Conservation (phyloP, 441 rosid species). For the Gossypium gossypioides region DNA sequence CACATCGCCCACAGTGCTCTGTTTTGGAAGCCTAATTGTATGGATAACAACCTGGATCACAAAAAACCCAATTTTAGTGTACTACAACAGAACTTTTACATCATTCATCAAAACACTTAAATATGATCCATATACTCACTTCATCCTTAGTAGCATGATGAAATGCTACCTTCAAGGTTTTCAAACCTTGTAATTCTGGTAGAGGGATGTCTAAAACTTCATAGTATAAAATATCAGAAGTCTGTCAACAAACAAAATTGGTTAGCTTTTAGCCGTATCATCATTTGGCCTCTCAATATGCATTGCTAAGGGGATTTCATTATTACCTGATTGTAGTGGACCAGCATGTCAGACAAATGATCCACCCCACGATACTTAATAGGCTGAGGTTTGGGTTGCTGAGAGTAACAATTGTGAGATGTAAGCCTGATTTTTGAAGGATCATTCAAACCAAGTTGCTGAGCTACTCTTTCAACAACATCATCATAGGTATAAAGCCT, state of each 20-base stretch:
- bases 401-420: slow-evolving; percentile 48
- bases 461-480: slow-evolving; percentile 46
- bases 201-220: slow-evolving; percentile 50
- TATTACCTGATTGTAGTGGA: slow-evolving; percentile 49
- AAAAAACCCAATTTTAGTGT: slow-evolving; percentile 7
- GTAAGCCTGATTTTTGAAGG: slow-evolving; percentile 48
- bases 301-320: neutral
- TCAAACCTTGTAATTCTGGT: slow-evolving; percentile 44
- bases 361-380: slow-evolving; percentile 47
- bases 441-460: slow-evolving; percentile 35
- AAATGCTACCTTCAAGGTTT: slow-evolving; percentile 44
- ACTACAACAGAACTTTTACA: neutral
- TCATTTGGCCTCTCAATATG: neutral
- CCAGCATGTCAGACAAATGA: slow-evolving; percentile 44
- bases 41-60: slow-evolving; percentile 34
- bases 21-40: slow-evolving; percentile 46
- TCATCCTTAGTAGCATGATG: slow-evolving; percentile 48
- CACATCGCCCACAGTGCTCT: slow-evolving; percentile 51
- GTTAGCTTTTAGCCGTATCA: slow-evolving; percentile 5
- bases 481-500: slow-evolving; percentile 45
- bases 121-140: slow-evolving; percentile 24
- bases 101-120: neutral
- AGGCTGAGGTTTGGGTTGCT: slow-evolving; percentile 55
- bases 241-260: slow-evolving; percentile 20
- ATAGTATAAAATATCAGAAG: slow-evolving; percentile 43